Conservation (phyloP, 2,329 filamentous ascomycete genomes). For the Leptodontidium sp. region DNA sequence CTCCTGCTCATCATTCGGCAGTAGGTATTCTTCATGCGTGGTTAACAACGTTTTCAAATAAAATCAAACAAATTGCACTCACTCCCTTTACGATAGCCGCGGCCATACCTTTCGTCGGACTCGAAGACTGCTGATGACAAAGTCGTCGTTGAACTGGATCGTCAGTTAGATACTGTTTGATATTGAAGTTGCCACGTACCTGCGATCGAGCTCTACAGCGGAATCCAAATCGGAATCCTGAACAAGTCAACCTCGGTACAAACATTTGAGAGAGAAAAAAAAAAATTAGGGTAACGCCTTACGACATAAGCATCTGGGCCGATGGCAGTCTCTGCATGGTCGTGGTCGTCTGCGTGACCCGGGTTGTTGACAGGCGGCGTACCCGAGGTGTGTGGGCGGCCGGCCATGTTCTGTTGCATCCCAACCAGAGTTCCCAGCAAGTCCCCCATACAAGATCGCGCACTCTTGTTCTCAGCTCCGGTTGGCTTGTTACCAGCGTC, state of each 20-base stretch:
- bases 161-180: too few relatives aligned
- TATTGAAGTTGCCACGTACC: too few relatives aligned
- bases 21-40: constrained; percentile 4
- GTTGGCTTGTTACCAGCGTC: constrained; percentile 8
- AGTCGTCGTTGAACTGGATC: constrained; percentile 14
- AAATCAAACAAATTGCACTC: background rate
- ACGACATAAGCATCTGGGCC: constrained; percentile 2
- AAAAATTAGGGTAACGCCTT: constrained; percentile 2
- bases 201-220: background rate
- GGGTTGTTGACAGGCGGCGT: constrained; percentile 2
- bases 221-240: constrained; percentile 18
- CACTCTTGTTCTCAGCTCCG: constrained; percentile 14
- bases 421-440: background rate
- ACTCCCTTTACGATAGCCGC: constrained; percentile 8
- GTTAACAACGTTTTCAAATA: constrained; percentile 4
- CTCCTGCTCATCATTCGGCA: constrained; percentile 15
- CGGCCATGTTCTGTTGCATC: background rate
- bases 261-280: background rate
- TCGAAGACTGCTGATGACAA: background rate
- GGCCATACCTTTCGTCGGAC: constrained; percentile 9
- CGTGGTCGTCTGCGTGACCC: background rate
- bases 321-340: background rate
- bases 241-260: background rate
- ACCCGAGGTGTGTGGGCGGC: too few relatives aligned
- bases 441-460: constrained; percentile 12